phyloP scores from a whole-genome alignment of 2,329 filamentous ascomycete species.

The Byssoonygena ceratinophila region DNA sequence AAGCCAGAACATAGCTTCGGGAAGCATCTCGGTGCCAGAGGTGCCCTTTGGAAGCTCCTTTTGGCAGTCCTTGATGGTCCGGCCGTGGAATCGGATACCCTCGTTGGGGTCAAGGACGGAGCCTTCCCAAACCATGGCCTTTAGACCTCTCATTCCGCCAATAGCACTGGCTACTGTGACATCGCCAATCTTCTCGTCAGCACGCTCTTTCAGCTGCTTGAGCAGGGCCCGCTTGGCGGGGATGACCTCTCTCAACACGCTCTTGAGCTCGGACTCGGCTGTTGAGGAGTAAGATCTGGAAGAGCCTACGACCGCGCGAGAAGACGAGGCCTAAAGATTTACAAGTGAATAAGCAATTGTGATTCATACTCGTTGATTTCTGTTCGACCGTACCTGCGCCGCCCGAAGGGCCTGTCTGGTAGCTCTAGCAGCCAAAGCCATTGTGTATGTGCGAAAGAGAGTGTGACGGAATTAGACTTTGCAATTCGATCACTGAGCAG shows the following conservation, averaged over 20 bases:
- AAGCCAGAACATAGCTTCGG: conserved; percentile 99
- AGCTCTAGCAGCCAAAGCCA: conserved; percentile 31
- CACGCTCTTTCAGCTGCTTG: conserved; percentile 82
- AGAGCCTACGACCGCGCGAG: conserved; percentile 17
- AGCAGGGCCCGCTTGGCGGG: conserved; percentile 87
- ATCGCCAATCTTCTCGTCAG: conserved; percentile 73
- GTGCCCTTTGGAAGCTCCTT: conserved; percentile 84
- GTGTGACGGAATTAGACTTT: not conserved
- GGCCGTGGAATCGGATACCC: conserved; percentile 95
- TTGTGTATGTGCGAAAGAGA: conserved; percentile 13
- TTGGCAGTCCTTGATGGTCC: conserved; percentile 97
- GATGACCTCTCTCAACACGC: conserved; percentile 70
- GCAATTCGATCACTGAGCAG: not conserved
- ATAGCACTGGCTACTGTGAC: conserved; percentile 90
- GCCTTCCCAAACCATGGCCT: conserved; percentile 98
- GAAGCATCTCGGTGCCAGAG: conserved; percentile 80
- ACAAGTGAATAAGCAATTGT: not conserved
- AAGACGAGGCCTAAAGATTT: conserved; percentile 3
- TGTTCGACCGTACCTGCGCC: conserved; percentile 25
- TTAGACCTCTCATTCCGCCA: conserved; percentile 93
- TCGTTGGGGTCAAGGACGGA: conserved; percentile 94
- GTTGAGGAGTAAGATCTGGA: conserved; percentile 47
- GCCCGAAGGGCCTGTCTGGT: conserved; percentile 31
- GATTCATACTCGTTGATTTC: not conserved
- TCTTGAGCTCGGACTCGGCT: conserved; percentile 79